Percentiles rank a stretch among this genome's conserved stretches.
These are phyloP conservation scores for Cutaneotrichosporon sp. DNA, from an alignment of 1,284 basidiomycete species.

Conservation along the genomic window DNA sequence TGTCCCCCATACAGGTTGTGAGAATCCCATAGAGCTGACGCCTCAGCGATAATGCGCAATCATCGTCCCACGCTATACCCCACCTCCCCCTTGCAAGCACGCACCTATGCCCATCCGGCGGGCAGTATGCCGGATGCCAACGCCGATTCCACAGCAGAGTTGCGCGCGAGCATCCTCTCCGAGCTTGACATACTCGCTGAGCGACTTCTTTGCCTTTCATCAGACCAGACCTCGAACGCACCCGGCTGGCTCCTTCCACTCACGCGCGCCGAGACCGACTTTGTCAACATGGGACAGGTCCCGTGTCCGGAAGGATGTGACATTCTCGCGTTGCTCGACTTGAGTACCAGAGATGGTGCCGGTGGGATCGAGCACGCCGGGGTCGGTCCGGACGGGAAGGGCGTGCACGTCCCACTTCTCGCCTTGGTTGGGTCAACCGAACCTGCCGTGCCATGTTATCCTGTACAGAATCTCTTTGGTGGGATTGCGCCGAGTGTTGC, in stretches of 20 bases:
- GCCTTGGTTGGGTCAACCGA: conserved; percentile 8
- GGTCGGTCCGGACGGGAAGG: conserved; percentile 10
- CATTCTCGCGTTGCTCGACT: conserved; percentile 14
- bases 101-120: neutral
- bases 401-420: conserved; percentile 18
- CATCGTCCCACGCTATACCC: neutral
- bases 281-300: conserved; percentile 21
- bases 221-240: neutral
- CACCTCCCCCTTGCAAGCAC: neutral
- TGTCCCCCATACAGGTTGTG: too few species aligned
- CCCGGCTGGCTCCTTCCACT: conserved; percentile 9
- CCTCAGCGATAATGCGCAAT: too few species aligned
- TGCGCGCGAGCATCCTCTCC: neutral
- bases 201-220: neutral
- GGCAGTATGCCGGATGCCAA: neutral
- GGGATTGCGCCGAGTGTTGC: conserved; percentile 4
- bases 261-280: conserved; percentile 9
- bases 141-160: neutral
- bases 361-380: neutral
- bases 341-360: conserved; percentile 2
- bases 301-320: conserved; percentile 6
- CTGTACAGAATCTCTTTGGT: conserved; percentile 10
- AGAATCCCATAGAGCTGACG: too few species aligned
- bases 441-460: conserved; percentile 18
- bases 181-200: neutral